Base-by-base conservation (phyloP, 805 yeast genomes). In the Cyberlindnera euphorbiae region DNA sequence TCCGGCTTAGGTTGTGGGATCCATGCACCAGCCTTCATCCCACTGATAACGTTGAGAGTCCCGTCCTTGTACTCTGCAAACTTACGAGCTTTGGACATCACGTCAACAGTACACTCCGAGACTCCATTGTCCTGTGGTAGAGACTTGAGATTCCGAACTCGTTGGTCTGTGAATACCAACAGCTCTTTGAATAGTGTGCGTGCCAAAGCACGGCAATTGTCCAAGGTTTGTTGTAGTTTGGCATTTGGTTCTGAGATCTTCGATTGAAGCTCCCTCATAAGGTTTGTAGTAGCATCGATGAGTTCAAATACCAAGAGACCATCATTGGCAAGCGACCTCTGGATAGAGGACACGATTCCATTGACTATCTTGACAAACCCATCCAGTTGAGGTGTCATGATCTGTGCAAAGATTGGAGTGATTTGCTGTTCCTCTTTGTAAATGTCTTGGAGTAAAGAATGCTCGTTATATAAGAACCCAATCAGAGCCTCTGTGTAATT, bases 121-220 rank as follows among this genome's bases (percentile, higher is more conserved):
- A 86, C 75, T 35, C 84, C 83, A 47, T 71, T 73, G 43, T 86
- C 96, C 31, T 70, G 69, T 9, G 86, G 82, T 26, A 81, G 53
- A 8, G 61, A 51, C 3, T 67, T 62, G 38, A 75, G 53, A n/a
- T 64, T 50, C 13, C 53, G 59, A 13, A 79, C 73, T 30, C 75
- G 64, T 4, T 53, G 51, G 30, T 77, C 84, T 21, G 84, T 77
- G 41, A 67, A 71, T 30, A 60, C 60, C 38, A 86, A 66, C 32
- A 77, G 67, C 36, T 77, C 84, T 35, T 59, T 57, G 50, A 83
- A 77, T n/a, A 79, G 60, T 0, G 63, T 56, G 28, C 58, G 59
- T 17, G 69, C 58, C 1, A 63, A 37, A 4, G 44, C 39, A 25
- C 55, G 48, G 30, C 63, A 59, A 7, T 49, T 41, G 7, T 39